Conservation (phyloP, 192 early-diverging fungal genomes). For the Linderina pennispora region DNA sequence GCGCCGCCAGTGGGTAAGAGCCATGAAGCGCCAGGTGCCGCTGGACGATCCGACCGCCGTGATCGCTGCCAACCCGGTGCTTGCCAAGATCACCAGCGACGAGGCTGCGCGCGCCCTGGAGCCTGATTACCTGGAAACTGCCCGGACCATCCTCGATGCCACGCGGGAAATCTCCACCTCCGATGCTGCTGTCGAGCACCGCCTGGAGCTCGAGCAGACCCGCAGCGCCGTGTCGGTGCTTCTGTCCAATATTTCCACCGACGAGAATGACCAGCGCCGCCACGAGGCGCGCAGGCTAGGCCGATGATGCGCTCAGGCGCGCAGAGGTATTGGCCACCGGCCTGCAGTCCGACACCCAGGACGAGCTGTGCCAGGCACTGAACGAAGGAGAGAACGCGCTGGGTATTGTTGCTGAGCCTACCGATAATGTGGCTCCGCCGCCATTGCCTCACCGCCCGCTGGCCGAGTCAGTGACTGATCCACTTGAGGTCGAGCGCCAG, state of each 20-base stretch:
- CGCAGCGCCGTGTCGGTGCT: background rate
- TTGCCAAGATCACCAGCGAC: background rate
- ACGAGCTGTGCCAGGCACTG: background rate
- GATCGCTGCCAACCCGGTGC: background rate
- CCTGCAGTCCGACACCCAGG: background rate
- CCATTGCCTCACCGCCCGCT: no score
- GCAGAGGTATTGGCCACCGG: background rate
- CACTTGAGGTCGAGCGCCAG: no score
- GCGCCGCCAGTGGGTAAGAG: conserved; percentile 68
- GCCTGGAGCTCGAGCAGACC: background rate
- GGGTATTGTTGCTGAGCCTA: background rate
- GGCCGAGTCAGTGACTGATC: no score
- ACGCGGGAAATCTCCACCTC: background rate
- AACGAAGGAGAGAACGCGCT: background rate
- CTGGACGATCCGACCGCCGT: conserved; percentile 7
- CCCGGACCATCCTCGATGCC: background rate
- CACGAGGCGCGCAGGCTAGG: background rate
- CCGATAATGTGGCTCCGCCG: background rate
- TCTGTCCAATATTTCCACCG: background rate
- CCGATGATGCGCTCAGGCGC: background rate
- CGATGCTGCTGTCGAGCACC: background rate
- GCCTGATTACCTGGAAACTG: background rate
- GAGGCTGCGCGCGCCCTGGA: background rate
- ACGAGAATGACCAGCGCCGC: background rate
- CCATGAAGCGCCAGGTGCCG: conserved; percentile 65